A percentile compares a stretch with the other conserved stretches of the same genome.
These are phyloP conservation scores for Aspergillus glaucus DNA, from an alignment of 2,329 filamentous ascomycete species.

Conservation along the genomic window DNA sequence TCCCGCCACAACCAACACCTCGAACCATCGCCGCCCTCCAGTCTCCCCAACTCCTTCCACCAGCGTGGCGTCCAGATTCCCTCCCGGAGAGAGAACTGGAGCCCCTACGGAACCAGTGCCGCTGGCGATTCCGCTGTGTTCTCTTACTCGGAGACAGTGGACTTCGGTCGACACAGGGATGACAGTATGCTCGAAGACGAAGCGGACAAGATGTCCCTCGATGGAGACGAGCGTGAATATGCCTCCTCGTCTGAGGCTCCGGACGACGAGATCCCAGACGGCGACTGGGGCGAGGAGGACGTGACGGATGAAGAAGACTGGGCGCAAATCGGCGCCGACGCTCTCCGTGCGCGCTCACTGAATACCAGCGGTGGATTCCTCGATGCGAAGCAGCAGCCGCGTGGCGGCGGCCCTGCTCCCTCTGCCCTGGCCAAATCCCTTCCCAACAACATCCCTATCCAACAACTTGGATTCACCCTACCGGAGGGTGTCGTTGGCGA, in stretches of 20 bases:
- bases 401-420: conserved; percentile 29
- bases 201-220: conserved; percentile 91
- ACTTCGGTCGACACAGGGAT: conserved; percentile 49
- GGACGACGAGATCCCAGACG: conserved; percentile 60
- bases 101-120: conserved; percentile 55
- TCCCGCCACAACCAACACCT: conserved; percentile 22
- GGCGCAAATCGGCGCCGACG: conserved; percentile 80
- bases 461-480: conserved; percentile 25
- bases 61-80: conserved; percentile 46
- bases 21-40: conserved; percentile 46
- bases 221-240: conserved; percentile 58
- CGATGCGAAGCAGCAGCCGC: conserved; percentile 19
- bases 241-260: conserved; percentile 69
- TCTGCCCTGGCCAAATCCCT: conserved; percentile 36
- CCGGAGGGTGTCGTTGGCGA: conserved; percentile 30
- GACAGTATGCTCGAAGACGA: conserved; percentile 72
- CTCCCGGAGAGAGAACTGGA: conserved; percentile 25
- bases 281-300: conserved; percentile 77
- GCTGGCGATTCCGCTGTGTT: conserved; percentile 68
- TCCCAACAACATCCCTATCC: conserved; percentile 30
- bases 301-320: conserved; percentile 95
- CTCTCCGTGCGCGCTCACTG: conserved; percentile 62
- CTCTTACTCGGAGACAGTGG: conserved; percentile 61
- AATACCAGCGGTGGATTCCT: conserved; percentile 40
- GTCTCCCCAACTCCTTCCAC: conserved; percentile 41